Conservation (phyloP, 1,139 yeast genomes). For the Pichia sp. region DNA sequence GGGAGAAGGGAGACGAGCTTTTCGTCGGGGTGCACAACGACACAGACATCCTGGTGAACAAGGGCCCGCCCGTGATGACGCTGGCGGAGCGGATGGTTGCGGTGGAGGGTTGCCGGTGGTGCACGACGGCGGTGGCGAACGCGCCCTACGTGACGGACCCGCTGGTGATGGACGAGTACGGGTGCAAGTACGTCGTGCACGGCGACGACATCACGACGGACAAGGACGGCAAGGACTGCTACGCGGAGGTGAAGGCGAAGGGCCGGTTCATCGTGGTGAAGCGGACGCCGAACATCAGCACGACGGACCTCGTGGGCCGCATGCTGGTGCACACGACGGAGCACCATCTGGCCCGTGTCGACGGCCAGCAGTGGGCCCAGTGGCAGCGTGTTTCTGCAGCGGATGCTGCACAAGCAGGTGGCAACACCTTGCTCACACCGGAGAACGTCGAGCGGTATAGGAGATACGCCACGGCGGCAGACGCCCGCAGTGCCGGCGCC, state of each 20-base stretch:
- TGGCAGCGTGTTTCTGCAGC: slow-evolving; percentile 2
- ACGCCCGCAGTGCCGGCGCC: slow-evolving; percentile 60
- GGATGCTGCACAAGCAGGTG: slow-evolving; percentile 4
- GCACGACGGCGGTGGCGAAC: slow-evolving; percentile 60
- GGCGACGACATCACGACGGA: slow-evolving; percentile 98
- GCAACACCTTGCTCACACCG: slow-evolving; percentile 18
- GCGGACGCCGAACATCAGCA: slow-evolving; percentile 88
- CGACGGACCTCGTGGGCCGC: slow-evolving; percentile 93
- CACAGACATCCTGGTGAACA: slow-evolving; percentile 73
- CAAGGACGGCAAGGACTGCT: slow-evolving; percentile 91
- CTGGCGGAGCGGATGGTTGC: slow-evolving; percentile 75
- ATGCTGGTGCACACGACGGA: slow-evolving; percentile 60
- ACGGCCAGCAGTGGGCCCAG: slow-evolving; percentile 26
- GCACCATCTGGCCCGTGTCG: slow-evolving; percentile 50
- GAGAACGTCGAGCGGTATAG: slow-evolving; percentile 39
- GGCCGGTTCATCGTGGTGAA: slow-evolving; percentile 88
- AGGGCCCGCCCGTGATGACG: slow-evolving; percentile 93
- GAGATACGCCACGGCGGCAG: slow-evolving; percentile 60
- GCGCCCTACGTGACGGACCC: slow-evolving; percentile 98
- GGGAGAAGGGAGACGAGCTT: slow-evolving; percentile 68
- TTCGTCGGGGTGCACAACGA: slow-evolving; percentile 91
- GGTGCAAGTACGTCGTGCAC: slow-evolving; percentile 87
- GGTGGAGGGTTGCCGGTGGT: slow-evolving; percentile 90
- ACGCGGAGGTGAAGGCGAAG: slow-evolving; percentile 72
- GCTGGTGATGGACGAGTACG: slow-evolving; percentile 63